phyloP scores from a whole-genome alignment of 176 grass and related monocot genomes.

The Aechmea fasciata region DNA sequence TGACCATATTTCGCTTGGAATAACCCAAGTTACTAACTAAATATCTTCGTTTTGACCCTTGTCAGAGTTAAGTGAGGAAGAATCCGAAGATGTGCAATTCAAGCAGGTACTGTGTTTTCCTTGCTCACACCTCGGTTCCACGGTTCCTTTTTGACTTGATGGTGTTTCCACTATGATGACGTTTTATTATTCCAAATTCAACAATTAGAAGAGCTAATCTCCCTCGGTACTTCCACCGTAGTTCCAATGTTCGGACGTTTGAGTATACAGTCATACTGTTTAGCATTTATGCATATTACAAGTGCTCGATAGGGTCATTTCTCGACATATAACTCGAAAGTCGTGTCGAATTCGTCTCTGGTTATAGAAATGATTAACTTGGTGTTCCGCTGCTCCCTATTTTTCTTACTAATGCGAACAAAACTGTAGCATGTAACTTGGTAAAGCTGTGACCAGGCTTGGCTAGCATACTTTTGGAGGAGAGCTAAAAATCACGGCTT shows the following conservation, averaged over 20 bases:
- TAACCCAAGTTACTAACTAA: neutral
- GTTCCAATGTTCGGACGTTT: no score
- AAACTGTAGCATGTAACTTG: neutral
- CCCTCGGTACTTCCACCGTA: no score
- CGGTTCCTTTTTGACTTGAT: neutral
- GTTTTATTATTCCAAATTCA: neutral
- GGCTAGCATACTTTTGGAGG: conserved; percentile 88
- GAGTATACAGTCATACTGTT: no score
- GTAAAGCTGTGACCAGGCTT: conserved; percentile 42
- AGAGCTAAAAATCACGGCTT: conserved; percentile 65
- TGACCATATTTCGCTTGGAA: neutral
- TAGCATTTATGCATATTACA: no score
- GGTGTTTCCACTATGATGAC: neutral
- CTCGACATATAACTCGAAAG: no score
- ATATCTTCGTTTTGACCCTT: conserved; percentile 17
- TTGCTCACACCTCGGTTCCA: neutral
- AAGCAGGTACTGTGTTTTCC: conserved; percentile 58
- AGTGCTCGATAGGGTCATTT: no score
- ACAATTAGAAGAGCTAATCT: neutral
- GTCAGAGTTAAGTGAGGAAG: conserved; percentile 75
- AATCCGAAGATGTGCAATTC: conserved; percentile 73
- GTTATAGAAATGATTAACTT: no score
- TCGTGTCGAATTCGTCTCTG: no score
- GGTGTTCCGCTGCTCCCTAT: neutral
- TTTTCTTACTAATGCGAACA: neutral